Conservation (phyloP, 129 eudicot species). For the Cynara cardunculus region DNA sequence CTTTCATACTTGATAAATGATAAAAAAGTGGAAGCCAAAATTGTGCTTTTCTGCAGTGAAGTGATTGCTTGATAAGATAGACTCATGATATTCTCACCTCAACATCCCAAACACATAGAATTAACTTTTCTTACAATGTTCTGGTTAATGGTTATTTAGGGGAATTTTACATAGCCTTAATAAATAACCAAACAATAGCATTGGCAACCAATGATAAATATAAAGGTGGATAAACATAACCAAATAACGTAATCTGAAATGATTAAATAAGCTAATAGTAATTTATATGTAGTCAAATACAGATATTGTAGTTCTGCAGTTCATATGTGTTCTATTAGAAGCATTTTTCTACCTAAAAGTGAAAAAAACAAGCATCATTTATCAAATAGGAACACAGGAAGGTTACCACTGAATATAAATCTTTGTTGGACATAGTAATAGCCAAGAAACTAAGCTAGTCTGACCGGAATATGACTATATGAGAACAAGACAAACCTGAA, state of each 20-base stretch:
- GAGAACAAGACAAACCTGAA: conserved; percentile 59
- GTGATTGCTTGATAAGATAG: no score
- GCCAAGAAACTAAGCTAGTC: background rate
- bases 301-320: background rate
- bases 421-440: background rate
- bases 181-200: background rate
- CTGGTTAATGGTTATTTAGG: no score
- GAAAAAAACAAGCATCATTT: background rate
- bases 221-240: background rate
- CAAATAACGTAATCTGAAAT: background rate
- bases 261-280: background rate
- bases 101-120: no score
- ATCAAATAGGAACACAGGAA: conserved; percentile 5
- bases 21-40: no score
- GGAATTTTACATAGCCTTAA: background rate
- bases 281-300: background rate
- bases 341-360: background rate
- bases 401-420: background rate
- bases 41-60: no score
- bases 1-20: no score
- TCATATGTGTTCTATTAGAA: background rate
- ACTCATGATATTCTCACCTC: no score
- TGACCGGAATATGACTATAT: background rate
- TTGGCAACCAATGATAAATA: background rate
- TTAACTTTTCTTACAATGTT: no score